Evolutionary conservation across 768 basidiomycete genomes (phyloP).

Genomic region (Leccinum sublutescens): DNA sequence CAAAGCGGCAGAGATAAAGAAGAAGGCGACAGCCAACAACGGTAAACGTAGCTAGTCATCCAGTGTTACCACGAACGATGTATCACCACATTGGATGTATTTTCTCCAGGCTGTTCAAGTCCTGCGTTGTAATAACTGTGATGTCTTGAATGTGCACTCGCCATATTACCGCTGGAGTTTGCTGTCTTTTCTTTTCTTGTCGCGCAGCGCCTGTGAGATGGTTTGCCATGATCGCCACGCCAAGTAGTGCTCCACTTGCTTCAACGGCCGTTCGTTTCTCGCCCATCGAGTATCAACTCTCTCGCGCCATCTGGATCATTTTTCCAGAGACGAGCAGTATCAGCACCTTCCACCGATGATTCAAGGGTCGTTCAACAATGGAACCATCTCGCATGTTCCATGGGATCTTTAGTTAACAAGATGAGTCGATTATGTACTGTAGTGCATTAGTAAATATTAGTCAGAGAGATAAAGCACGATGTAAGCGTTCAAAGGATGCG

Average conservation of each 20-base stretch:
- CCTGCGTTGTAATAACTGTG: neutral
- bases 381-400: neutral
- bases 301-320: too few relatives aligned
- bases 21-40: constrained; percentile 43
- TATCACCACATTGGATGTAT: neutral
- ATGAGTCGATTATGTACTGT: neutral
- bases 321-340: neutral
- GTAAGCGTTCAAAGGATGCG: neutral
- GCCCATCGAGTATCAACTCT: too few relatives aligned
- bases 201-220: neutral
- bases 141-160: neutral
- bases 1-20: constrained; percentile 61
- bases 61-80: neutral
- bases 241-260: neutral
- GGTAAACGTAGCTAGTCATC: constrained; percentile 35
- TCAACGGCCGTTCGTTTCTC: too few relatives aligned
- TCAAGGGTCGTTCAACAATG: neutral
- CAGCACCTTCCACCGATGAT: neutral
- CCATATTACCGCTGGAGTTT: neutral
- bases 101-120: neutral
- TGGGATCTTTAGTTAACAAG: neutral
- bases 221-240: neutral
- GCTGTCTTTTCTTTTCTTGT: neutral
- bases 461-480: neutral
- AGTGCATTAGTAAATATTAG: neutral